Evolutionary conservation across 257 asterid genomes (phyloP).

Genomic region (Gentiana dahurica): DNA sequence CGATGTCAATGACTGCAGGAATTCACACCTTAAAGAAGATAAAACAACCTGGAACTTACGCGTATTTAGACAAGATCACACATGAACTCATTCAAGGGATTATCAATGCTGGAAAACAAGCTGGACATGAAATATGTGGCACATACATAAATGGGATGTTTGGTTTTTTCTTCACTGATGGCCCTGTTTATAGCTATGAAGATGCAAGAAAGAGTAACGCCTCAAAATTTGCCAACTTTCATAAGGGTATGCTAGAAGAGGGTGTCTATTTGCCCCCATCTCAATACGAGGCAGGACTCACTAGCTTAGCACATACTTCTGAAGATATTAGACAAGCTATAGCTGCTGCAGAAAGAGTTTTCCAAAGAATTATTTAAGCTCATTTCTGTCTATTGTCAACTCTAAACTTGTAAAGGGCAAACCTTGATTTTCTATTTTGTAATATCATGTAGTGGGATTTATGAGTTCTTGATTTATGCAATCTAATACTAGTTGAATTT

Average conservation of each 20-base stretch:
- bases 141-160: constrained; percentile 86
- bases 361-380: constrained; percentile 20
- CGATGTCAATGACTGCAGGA: constrained; percentile 98
- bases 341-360: constrained; percentile 84
- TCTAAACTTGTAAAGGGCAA: no score
- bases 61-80: constrained; percentile 60
- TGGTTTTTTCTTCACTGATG: constrained; percentile 84
- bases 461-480: no score
- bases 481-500: background rate
- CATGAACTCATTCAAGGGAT: constrained; percentile 63
- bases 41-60: constrained; percentile 58
- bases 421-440: no score
- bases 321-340: constrained; percentile 73
- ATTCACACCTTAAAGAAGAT: constrained; percentile 86
- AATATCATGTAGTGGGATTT: no score
- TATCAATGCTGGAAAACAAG: constrained; percentile 71
- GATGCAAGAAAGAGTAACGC: constrained; percentile 94
- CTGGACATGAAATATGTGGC: constrained; percentile 83
- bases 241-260: constrained; percentile 84
- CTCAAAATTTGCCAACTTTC: constrained; percentile 65
- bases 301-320: constrained; percentile 69
- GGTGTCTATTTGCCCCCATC: constrained; percentile 96
- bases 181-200: constrained; percentile 66
- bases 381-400: no score
- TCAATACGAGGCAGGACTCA: constrained; percentile 96